Evolutionary conservation across 2,329 filamentous ascomycete genomes (phyloP), one percentile per base, ranked within the genome.

Genomic region (Scytalidium sp.): DNA sequence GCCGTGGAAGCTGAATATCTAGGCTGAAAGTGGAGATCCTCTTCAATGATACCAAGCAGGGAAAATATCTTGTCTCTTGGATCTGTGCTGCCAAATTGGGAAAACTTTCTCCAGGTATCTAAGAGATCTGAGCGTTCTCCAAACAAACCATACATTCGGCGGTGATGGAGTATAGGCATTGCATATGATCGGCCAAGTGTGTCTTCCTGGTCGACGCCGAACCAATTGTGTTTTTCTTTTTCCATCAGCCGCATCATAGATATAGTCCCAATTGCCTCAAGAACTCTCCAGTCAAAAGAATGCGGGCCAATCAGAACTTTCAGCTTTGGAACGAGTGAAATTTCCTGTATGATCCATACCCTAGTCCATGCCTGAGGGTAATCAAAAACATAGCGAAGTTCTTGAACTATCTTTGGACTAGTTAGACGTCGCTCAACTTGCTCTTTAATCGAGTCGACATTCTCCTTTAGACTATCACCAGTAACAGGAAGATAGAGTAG

Each of bases 321-420:
- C 9, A 64, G 67, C 4, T 53, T 51, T 22, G 50, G 48, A 0
- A 68, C 67, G 2, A 72, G 53, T 0, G 65, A 62, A 17, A 71
- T 65, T 48, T 71, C 69, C 47, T 72, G 68, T 0, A 72, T 60
- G 4, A 71, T 62, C 69, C 69, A 71, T 0, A 66, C 56, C 7
- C 66, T 58, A 5, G 58, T 62, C 36, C 71, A 69, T 55, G 49
- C 2, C 65, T 44, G 1, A 71, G 46, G 0, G 64, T 55, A 3
- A 47, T 47, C 69, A 67, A 71, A 15, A 10, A 13, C 3, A n/a
- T 10, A 13, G 43, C 29, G 15, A 19, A 8, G 21, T 32, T 32
- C 13, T 8, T 8, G 15, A 46, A 19, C 7, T 32, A 17, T 19
- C 43, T 20, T 7, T 32, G 13, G 13, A 8, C 15, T 20, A 19